phyloP scores from a whole-genome alignment of 1,284 basidiomycete genomes.

The Golubevia pallescens region DNA sequence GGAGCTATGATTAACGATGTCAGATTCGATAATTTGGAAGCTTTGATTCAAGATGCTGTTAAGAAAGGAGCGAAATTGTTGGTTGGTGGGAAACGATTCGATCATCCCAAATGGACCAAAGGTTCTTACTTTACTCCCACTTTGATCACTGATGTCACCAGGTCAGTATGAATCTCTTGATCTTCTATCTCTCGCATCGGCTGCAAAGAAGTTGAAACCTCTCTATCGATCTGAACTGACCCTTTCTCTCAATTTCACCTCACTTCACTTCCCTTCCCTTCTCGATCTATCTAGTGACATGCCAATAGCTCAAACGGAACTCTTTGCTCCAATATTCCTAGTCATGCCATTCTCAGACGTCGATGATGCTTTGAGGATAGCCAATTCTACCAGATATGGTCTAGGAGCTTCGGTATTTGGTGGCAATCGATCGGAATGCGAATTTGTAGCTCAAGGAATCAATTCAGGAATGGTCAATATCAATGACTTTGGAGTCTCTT shows the following conservation, averaged over 20 bases:
- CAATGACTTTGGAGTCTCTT: conserved; percentile 86
- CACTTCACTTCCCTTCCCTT: too few species aligned
- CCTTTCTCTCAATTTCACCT: too few species aligned
- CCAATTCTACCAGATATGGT: conserved; percentile 84
- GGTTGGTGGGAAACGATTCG: conserved; percentile 73
- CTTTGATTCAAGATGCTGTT: conserved; percentile 76
- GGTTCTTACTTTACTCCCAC: conserved; percentile 86
- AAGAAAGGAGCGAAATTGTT: conserved; percentile 75
- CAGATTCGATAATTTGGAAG: conserved; percentile 74
- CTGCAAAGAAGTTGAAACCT: neutral
- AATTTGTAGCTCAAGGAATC: conserved; percentile 77
- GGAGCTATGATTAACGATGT: conserved; percentile 80
- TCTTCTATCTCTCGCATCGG: neutral
- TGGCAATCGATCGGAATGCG: conserved; percentile 75
- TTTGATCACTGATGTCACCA: conserved; percentile 80
- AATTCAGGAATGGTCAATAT: conserved; percentile 96
- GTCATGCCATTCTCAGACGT: conserved; percentile 68
- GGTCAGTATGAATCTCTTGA: conserved; percentile 67
- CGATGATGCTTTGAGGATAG: conserved; percentile 81
- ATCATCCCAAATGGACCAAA: conserved; percentile 71
- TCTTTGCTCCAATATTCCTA: conserved; percentile 56
- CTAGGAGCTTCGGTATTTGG: conserved; percentile 97
- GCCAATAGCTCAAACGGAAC: conserved; percentile 49
- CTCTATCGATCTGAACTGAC: too few species aligned
- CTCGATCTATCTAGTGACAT: conserved; percentile 17